These are phyloP conservation scores for Metarhizium guizhouense DNA, from an alignment of 2,329 filamentous ascomycete species.

Conservation along the genomic window DNA sequence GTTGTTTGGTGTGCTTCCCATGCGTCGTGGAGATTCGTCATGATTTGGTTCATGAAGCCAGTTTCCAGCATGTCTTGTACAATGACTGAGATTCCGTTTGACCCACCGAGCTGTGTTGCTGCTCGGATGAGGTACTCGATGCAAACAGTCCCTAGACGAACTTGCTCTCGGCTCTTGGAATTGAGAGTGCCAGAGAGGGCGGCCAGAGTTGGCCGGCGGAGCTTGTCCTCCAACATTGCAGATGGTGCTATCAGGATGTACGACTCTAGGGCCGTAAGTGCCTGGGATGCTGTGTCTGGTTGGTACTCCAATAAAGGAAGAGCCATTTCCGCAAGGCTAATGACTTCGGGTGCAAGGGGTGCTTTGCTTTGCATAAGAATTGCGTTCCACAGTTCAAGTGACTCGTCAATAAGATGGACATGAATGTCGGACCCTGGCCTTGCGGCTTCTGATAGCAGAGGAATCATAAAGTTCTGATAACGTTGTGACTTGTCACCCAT, in stretches of 20 bases:
- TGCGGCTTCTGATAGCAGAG: constrained; percentile 72
- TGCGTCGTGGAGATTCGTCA: constrained; percentile 57
- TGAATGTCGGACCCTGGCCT: constrained; percentile 66
- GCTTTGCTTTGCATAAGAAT: constrained; percentile 59
- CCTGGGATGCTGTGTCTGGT: constrained; percentile 51
- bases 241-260: constrained; percentile 64
- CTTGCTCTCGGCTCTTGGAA: constrained; percentile 46
- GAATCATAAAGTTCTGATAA: constrained; percentile 73
- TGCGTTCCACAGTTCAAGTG: constrained; percentile 78
- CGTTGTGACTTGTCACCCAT: constrained; percentile 70
- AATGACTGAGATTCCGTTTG: constrained; percentile 52
- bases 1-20: constrained; percentile 72
- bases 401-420: constrained; percentile 83
- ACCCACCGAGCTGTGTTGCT: constrained; percentile 53
- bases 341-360: constrained; percentile 52
- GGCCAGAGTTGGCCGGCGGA: constrained; percentile 39
- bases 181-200: constrained; percentile 42
- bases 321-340: constrained; percentile 51
- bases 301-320: constrained; percentile 60
- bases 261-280: constrained; percentile 56
- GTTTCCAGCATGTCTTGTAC: constrained; percentile 56
- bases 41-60: constrained; percentile 53
- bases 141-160: constrained; percentile 48
- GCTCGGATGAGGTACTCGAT: constrained; percentile 58
- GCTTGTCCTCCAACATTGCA: constrained; percentile 51